Evolutionary conservation across 495 filamentous ascomycete genomes (phyloP), one percentile per base, ranked within the genome.

Genomic region (Trichoderma asperelloides): DNA sequence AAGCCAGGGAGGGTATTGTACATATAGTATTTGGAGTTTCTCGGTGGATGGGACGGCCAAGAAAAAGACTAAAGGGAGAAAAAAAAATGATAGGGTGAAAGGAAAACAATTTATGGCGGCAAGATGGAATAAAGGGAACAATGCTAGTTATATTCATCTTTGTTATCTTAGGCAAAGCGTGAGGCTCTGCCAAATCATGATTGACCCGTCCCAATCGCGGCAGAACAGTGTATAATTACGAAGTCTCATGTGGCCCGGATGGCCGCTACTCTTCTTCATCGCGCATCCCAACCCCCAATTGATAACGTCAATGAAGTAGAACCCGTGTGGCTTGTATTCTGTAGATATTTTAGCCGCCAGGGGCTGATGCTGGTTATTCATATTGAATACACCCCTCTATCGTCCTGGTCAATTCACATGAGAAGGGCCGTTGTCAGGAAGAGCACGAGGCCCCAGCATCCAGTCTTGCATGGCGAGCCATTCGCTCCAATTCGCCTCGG

Each of bases 401-500:
- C 47, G 0, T 51, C 47, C 15, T 47, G n/a, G 23, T 21, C 4
- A 18, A 21, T 51, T 23, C 47, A 51, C 21, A 11, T 51, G 47
- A 25, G 16, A 21, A 51, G 18, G 47, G n/a, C 47, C 47, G 47
- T 37, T 37, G 49, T 67, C 65, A 49, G 66, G 41, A 37, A 79
- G 78, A 45, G 79, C 79, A 60, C 83, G 72, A 39, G 81, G 80
- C 16, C 91, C 92, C 60, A 96, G 80, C 91, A 96, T 95, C 92
- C 93, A 96, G 74, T 96, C 92, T 75, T 96, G 91, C 91, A 96
- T 96, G 11, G 91, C 91, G 40, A 96, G 78, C 91, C 91, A 96
- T 71, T 89, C 86, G 71, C 87, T 91, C 90, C 91, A 96, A 66
- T 80, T 87, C 69, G 82, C 83, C 80, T 98, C 92, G 0, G 93